These are phyloP conservation scores for Trametes gibbosa DNA, from an alignment of 768 basidiomycete species.

Conservation along the genomic window DNA sequence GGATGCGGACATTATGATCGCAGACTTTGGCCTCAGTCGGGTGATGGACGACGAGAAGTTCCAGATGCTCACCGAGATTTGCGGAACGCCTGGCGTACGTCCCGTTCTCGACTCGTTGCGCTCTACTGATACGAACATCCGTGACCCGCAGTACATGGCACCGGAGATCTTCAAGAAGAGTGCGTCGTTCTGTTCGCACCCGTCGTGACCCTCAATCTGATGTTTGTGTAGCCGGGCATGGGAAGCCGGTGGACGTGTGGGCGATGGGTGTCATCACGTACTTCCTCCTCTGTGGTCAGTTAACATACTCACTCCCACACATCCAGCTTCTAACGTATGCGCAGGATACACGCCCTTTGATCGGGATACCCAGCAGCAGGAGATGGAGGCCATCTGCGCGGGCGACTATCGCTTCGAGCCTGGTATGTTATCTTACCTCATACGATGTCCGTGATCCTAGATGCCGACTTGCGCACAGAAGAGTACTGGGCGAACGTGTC, in stretches of 20 bases:
- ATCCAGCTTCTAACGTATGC: not conserved
- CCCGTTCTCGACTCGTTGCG: not conserved
- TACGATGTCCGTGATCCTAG: not conserved
- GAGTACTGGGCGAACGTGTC: slow-evolving; percentile 91
- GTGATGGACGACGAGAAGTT: slow-evolving; percentile 91
- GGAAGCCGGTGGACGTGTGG: slow-evolving; percentile 94
- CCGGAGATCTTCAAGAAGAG: slow-evolving; percentile 95
- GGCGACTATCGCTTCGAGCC: slow-evolving; percentile 94
- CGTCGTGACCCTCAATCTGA: not conserved
- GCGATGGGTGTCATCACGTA: slow-evolving; percentile 99
- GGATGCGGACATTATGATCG: slow-evolving; percentile 94
- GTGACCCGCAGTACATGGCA: slow-evolving; percentile 71
- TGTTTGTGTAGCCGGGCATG: slow-evolving; percentile 66
- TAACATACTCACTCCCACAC: not conserved
- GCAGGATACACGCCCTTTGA: slow-evolving; percentile 95
- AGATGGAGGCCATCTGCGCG: slow-evolving; percentile 93
- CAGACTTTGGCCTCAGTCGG: slow-evolving; percentile 92
- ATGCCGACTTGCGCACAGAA: slow-evolving; percentile 32
- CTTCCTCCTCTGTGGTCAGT: slow-evolving; percentile 75
- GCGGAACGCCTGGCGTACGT: slow-evolving; percentile 85
- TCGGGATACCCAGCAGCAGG: slow-evolving; percentile 79
- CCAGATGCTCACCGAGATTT: slow-evolving; percentile 88
- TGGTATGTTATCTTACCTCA: slow-evolving; percentile 28
- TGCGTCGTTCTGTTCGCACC: slow-evolving; percentile 34
- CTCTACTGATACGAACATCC: not conserved